Evolutionary conservation across 352 stramenopile genomes (phyloP).

Genomic region (Phytophthora melonis): DNA sequence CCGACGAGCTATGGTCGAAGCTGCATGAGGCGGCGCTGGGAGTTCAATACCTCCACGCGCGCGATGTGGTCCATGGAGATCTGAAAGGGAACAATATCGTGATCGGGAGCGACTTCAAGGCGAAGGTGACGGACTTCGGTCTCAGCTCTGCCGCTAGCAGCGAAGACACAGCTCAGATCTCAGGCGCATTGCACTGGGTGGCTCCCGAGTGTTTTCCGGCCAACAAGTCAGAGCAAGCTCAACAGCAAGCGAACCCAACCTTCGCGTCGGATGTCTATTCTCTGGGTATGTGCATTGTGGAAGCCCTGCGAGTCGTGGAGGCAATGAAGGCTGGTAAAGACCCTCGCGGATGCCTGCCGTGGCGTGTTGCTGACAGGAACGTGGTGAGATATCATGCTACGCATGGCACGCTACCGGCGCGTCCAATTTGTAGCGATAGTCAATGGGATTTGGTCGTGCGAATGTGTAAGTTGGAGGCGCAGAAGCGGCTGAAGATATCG

Average conservation of each 20-base stretch:
- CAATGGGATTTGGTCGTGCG: constrained; percentile 8
- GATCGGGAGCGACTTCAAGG: no score
- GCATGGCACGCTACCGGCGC: neutral
- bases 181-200: neutral
- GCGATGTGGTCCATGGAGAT: no score
- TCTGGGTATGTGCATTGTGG: constrained; percentile 23
- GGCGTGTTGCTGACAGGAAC: neutral
- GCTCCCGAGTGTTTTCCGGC: constrained; percentile 9
- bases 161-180: no score
- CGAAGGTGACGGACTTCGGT: no score
- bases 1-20: no score
- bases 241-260: neutral
- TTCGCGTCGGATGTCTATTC: constrained; percentile 7
- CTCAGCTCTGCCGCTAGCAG: no score
- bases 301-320: constrained; percentile 14
- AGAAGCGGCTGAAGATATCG: constrained; percentile 19
- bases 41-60: no score
- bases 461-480: constrained; percentile 9
- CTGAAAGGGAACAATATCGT: no score
- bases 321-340: neutral
- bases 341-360: neutral
- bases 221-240: neutral
- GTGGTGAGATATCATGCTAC: constrained; percentile 1
- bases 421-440: neutral
- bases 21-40: no score